A percentile compares a stretch with the other conserved stretches of the same genome.
phyloP scores from a whole-genome alignment of 176 grass and related monocot species.

The Aegilops bicornis region DNA sequence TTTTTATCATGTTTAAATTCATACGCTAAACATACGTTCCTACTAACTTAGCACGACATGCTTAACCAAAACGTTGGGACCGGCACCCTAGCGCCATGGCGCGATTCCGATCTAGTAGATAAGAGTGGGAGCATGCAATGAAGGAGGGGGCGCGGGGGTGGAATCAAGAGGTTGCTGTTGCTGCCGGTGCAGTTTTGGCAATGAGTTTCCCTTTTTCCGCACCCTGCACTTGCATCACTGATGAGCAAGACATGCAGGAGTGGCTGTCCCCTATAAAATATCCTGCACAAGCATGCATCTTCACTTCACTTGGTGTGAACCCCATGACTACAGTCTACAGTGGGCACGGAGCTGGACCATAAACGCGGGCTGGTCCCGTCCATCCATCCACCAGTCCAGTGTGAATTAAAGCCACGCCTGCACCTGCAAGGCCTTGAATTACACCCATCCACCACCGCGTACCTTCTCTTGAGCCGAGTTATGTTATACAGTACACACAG shows the following conservation, averaged over 20 bases:
- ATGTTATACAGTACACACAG: neutral
- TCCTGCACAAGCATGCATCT: neutral
- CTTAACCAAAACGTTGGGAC: too few relatives aligned
- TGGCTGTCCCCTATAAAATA: neutral
- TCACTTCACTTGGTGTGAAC: constrained; percentile 1
- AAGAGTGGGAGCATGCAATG: too few relatives aligned
- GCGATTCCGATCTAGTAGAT: too few relatives aligned
- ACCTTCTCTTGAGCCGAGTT: neutral
- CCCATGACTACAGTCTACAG: neutral
- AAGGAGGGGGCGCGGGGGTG: neutral
- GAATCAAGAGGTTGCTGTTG: neutral
- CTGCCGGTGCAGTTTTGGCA: constrained; percentile 2
- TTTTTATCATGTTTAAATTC: too few relatives aligned
- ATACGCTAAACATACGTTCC: too few relatives aligned
- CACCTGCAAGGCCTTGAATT: neutral
- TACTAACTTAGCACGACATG: too few relatives aligned
- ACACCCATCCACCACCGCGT: constrained; percentile 1
- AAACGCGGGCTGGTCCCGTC: neutral
- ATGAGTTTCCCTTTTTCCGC: neutral
- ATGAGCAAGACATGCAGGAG: neutral
- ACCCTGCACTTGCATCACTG: neutral
- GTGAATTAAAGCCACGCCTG: neutral
- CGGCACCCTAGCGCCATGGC: too few relatives aligned
- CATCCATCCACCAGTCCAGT: neutral
- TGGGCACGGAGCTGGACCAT: neutral